Evolutionary conservation across 768 basidiomycete genomes (phyloP).

Genomic region (Tephrocybe sp.): DNA sequence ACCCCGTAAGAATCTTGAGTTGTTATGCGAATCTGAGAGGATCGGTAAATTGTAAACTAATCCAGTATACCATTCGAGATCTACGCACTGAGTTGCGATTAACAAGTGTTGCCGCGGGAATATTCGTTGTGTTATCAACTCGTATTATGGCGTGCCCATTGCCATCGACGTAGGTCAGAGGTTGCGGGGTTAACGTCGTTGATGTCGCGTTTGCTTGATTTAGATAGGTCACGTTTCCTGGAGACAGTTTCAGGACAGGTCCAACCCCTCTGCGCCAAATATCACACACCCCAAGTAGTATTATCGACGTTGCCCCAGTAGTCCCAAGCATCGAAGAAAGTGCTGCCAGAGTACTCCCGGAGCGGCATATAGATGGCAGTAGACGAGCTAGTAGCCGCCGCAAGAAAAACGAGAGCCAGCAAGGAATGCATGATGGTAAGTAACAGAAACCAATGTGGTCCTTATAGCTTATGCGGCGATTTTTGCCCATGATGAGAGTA

Average conservation of each 20-base stretch:
- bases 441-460: not conserved
- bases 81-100: slow-evolving; percentile 58
- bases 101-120: slow-evolving; percentile 37
- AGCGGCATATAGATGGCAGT: slow-evolving; percentile 34
- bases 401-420: not conserved
- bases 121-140: slow-evolving; percentile 67
- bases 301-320: slow-evolving; percentile 50
- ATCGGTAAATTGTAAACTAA: not conserved
- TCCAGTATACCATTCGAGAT: not conserved
- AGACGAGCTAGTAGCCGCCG: slow-evolving; percentile 3
- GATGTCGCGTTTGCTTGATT: no score
- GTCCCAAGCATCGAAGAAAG: slow-evolving; percentile 52
- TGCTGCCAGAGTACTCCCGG: slow-evolving; percentile 40
- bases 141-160: slow-evolving; percentile 64
- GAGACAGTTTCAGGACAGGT: not conserved
- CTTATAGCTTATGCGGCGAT: not conserved
- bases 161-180: slow-evolving; percentile 55
- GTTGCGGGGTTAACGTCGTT: slow-evolving; percentile 31
- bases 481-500: slow-evolving; percentile 9
- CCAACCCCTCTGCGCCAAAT: no score
- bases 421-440: slow-evolving; percentile 7
- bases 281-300: slow-evolving; percentile 34
- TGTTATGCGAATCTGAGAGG: slow-evolving; percentile 40
- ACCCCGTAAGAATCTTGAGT: slow-evolving; percentile 38
- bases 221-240: slow-evolving; percentile 49